Base-by-base conservation (phyloP, 2,329 filamentous ascomycete species). In the Chaetothyriales sp. region DNA sequence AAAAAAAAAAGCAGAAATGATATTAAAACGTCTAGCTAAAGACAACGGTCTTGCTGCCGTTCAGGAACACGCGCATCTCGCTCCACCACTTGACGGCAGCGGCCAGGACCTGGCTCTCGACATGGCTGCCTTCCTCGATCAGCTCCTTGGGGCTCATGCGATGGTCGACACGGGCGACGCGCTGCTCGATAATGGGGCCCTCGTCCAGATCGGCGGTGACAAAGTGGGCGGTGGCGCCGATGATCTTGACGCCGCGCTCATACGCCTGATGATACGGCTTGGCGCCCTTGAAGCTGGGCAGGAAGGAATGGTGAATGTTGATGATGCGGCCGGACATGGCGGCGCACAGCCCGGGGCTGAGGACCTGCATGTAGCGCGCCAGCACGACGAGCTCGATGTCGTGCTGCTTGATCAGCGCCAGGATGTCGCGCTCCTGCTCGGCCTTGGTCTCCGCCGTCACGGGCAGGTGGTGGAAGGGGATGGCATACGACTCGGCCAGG, bases 181-280 rank as follows among this genome's bases (percentile, higher is more conserved):
- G 76, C 75, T 92, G 86, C 75, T 90, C 86, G 59, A 92, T 92
- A 60, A 92, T 92, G 9, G 86, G 86, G 1, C 86, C 86, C 71
- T 92, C 86, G 62, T 92, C 86, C 55, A 92, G 68, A 66, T 90
- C 85, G 25, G 83, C 84, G 1, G 86, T 92, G 57, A 90, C 86
- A 60, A 90, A 90, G 69, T 92, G 86, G 4, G 86, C 86, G 1
- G 84, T 88, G 20, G 86, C 86, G 53, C 86, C 86, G 51, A 89
- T 88, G 60, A 92, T 90, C 76, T 92, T 92, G 58, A 92, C 86
- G 53, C 86, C 86, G 25, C 85, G 78, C 56, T 90, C 85, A 64
- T 84, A 89, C 6, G 86, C 86, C 73, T 92, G 86, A 67, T 90
- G 86, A 68, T 92, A 92, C 2, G 86, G 86, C 69, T 86, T 87